Base-by-base conservation (phyloP, 192 early-diverging fungal genomes). In the Chytriomyces hyalinus region DNA sequence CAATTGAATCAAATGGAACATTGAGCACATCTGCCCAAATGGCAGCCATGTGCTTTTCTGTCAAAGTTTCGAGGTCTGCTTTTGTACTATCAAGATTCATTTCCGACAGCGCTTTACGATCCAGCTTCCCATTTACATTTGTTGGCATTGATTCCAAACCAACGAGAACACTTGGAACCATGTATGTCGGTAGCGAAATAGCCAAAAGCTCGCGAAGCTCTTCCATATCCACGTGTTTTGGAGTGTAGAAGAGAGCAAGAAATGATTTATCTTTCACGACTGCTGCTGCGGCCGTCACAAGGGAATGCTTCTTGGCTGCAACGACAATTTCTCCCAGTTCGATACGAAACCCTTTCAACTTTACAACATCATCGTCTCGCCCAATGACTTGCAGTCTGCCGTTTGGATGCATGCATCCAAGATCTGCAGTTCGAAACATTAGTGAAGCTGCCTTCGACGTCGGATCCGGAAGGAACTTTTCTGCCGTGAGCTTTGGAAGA, bases 321-420 rank as follows among this genome's bases (percentile, higher is more conserved):
- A 22, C 45, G 20, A 45, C 79, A 17, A 84, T 62, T 49, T 84
- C 81, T 20, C 73, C 61, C 57, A 84, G 66, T 57, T 81, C 81
- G 15, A 84, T 60, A 13, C 84, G 72, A 36, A 78, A 83, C 8
- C 84, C 84, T 48, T 67, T 48, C 17, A 83, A 1, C 51, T 85
- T 85, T 4, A 83, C 50, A 57, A 75, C 70, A 26, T 83, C 78
- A 51, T 85, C 84, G 6, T 47, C 36, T 45, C 84, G 51, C 6
- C 84, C 80, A 4, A 70, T n/a, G 15, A 85, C 62, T 49, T 85
- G 66, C 0, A 85, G 46, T 8, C 77, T 36, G 2, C 77, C 83
- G 45, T 73, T 59, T 13, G 66, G 17, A 45, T 71, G 28, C 63
- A 57, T 65, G 47, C 78, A 72, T 13, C 78, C 45, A 36, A 85